Evolutionary conservation across 208 protist genomes (phyloP).

Genomic region (Trypanosoma scelopori): DNA sequence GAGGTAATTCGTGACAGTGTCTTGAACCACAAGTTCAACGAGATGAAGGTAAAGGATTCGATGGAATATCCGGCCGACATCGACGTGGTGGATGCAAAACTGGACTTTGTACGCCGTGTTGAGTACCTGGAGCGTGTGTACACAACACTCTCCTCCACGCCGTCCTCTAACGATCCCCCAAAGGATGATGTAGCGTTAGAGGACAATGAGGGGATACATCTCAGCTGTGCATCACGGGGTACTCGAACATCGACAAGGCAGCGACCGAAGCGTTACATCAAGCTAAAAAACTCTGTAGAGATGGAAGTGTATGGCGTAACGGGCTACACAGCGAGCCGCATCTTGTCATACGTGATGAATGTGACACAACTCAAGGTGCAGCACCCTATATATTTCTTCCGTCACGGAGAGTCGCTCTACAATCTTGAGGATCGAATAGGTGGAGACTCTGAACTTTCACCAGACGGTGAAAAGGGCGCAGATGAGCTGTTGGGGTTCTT

Average conservation of each 20-base stretch:
- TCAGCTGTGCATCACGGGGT: too few species aligned
- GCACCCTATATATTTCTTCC: constrained; percentile 90
- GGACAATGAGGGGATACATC: too few species aligned
- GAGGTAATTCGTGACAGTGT: constrained; percentile 68
- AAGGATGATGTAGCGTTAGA: neutral
- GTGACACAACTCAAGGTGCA: constrained; percentile 80
- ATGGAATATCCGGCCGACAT: constrained; percentile 62
- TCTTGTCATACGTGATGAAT: constrained; percentile 87
- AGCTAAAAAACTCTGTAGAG: constrained; percentile 48
- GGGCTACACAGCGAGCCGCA: constrained; percentile 72
- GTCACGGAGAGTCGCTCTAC: constrained; percentile 85
- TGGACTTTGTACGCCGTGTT: constrained; percentile 65
- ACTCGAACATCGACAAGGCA: neutral
- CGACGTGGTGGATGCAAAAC: constrained; percentile 24
- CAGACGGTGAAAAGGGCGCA: constrained; percentile 70
- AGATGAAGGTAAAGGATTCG: constrained; percentile 62
- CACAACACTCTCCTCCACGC: constrained; percentile 36
- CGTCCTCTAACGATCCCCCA: neutral
- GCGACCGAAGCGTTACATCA: constrained; percentile 44
- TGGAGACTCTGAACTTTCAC: constrained; percentile 74
- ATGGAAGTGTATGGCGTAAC: constrained; percentile 74
- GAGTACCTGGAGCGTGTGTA: constrained; percentile 54
- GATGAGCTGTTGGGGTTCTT: constrained; percentile 72
- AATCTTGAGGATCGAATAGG: constrained; percentile 88
- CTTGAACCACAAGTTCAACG: constrained; percentile 53